Evolutionary conservation across 441 rosid species (phyloP).

Genomic region (Aquilaria agallochum): DNA sequence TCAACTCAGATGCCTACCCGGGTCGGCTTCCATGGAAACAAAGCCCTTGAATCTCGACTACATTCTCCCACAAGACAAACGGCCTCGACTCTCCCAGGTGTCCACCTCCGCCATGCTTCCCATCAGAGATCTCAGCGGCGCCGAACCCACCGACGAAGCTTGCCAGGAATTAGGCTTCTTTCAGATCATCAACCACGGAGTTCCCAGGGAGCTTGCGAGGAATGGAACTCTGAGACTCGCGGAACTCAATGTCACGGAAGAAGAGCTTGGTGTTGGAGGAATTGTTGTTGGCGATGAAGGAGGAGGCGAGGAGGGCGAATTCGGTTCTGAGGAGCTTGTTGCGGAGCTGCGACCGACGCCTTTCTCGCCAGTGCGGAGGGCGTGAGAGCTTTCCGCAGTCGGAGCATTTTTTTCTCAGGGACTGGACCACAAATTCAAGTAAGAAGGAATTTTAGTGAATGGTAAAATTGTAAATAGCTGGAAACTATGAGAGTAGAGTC

Average conservation of each 20-base stretch:
- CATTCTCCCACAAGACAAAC: conserved; percentile 17
- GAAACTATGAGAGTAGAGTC: no score
- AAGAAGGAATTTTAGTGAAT: no score
- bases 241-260: conserved; percentile 68
- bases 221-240: conserved; percentile 54
- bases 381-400: no score
- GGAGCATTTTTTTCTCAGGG: no score
- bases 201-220: conserved; percentile 15
- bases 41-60: neutral
- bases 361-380: no score
- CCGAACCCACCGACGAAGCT: conserved; percentile 17
- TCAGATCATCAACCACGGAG: conserved; percentile 19
- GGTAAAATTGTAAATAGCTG: no score
- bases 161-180: conserved; percentile 23
- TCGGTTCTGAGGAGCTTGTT: conserved; percentile 42
- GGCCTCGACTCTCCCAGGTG: conserved; percentile 15
- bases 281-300: conserved; percentile 59
- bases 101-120: conserved; percentile 16
- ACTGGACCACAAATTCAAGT: no score
- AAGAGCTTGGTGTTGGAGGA: conserved; percentile 42
- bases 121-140: conserved; percentile 14
- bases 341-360: conserved; percentile 28
- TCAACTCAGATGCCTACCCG: no score
- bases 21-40: conserved; percentile 8
- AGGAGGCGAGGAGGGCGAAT: conserved; percentile 53